A percentile compares a stretch with the other conserved stretches of the same genome.
Conservation (phyloP, 1,139 yeast species). For the Keqinozyma sinolaborantium region DNA sequence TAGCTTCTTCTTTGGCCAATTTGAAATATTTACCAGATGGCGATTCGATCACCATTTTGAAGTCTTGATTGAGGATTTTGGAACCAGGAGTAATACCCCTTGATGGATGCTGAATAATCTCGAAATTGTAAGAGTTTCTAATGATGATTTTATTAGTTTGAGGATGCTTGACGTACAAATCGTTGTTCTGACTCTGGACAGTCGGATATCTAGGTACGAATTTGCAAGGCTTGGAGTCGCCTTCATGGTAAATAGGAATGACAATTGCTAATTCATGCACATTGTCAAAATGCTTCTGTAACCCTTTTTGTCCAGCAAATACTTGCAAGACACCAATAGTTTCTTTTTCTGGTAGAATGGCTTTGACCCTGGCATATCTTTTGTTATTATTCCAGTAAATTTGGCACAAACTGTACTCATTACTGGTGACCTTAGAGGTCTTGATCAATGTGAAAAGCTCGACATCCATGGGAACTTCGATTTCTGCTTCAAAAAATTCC, state of each 20-base stretch:
- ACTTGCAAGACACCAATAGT: slow-evolving; percentile 72
- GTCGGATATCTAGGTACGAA: slow-evolving; percentile 77
- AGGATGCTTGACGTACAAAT: slow-evolving; percentile 80
- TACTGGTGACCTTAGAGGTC: slow-evolving; percentile 49
- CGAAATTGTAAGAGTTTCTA: slow-evolving; percentile 62
- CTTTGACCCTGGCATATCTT: slow-evolving; percentile 75
- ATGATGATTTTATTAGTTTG: slow-evolving; percentile 62
- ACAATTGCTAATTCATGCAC: slow-evolving; percentile 72
- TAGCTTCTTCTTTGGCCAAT: slow-evolving; percentile 46
- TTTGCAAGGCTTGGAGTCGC: slow-evolving; percentile 49
- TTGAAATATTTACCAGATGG: slow-evolving; percentile 80
- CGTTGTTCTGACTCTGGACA: slow-evolving; percentile 64
- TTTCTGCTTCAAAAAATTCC: slow-evolving; percentile 76
- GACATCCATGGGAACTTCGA: slow-evolving; percentile 66
- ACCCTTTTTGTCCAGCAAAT: slow-evolving; percentile 68
- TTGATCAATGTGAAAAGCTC: slow-evolving; percentile 57
- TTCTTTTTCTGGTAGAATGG: slow-evolving; percentile 67
- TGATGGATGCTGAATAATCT: slow-evolving; percentile 62
- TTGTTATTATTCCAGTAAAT: slow-evolving; percentile 63
- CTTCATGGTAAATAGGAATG: slow-evolving; percentile 74
- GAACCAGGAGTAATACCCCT: slow-evolving; percentile 41
- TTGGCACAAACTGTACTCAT: slow-evolving; percentile 69
- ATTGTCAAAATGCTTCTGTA: slow-evolving; percentile 55
- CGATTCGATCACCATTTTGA: slow-evolving; percentile 68
- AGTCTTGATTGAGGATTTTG: slow-evolving; percentile 39